Base-by-base conservation (phyloP, 2,329 filamentous ascomycete species). In the Dactylellina haptotyla region DNA sequence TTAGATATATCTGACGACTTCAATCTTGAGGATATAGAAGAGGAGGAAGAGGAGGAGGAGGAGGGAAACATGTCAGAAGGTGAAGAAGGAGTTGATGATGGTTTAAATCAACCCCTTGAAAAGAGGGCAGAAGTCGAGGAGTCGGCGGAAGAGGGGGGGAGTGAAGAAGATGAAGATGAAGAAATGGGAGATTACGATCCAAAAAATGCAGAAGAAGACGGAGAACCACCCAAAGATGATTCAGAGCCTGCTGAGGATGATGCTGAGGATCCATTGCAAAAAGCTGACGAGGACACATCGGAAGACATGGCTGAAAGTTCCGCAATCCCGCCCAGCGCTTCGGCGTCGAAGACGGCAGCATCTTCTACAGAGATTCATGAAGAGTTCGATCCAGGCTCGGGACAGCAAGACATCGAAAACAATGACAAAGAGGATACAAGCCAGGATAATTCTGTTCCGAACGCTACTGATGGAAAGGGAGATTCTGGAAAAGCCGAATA, bases 1-100 rank as follows among this genome's bases (percentile, higher is more conserved):
- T 84, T 97, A 71, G 92, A 93, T 48, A 84, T 97, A 20, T 93
- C 93, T 0, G 93, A 97, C 43, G 92, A 97, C 76, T 90, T 97
- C 84, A 89, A 96, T 66, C 85, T 95, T 63, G 90, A 94, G 75
- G 89, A 87, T 6, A 83, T 91, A 26, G 86, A 87, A 30, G 83
- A 86, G 53, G 78, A 76, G 26, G 84, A 85, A 16, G 86, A 86
- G 3, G 84, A 82, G 30, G 84, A 83, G 76, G 79, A 82, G 10
- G 85, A 84, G 12, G 84, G 84, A 37, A 86, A 88, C 75, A 76
- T 78, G 20, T 84, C 85, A 16, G 79, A 90, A 53, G 86, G 88
- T 65, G 83, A 87, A 62, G 81, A 90, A 1, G 85, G 87, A 75
- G 78, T 82, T 8, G 79, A 79, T 14, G 77, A 79, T 46, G 41